A percentile compares a stretch with the other conserved stretches of the same genome.
Conservation (phyloP, 2,329 filamentous ascomycete genomes). For the Pseudonectria foliicola region DNA sequence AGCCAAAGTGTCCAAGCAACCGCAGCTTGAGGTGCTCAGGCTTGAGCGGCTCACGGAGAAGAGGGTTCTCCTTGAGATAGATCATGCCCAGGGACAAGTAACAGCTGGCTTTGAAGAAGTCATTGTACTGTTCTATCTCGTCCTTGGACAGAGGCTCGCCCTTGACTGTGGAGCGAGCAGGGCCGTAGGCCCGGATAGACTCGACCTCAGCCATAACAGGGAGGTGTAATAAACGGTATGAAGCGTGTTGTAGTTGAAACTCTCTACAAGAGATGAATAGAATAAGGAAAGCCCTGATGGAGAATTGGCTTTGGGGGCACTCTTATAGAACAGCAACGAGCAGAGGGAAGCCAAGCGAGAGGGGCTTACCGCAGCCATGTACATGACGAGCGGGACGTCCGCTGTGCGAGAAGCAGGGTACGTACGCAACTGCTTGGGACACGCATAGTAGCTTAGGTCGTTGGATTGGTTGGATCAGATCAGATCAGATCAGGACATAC, state of each 20-base stretch:
- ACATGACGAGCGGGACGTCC: not conserved
- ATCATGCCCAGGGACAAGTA: constrained; percentile 77
- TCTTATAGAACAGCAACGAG: too few species aligned
- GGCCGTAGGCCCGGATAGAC: constrained; percentile 58
- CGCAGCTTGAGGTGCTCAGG: constrained; percentile 66
- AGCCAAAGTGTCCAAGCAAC: constrained; percentile 72
- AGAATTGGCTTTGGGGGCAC: too few species aligned
- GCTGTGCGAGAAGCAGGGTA: constrained; percentile 11
- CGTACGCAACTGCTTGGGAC: not conserved
- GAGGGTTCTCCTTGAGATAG: constrained; percentile 66
- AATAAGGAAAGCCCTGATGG: too few species aligned
- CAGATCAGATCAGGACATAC: constrained; percentile 17
- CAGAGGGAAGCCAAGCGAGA: too few species aligned
- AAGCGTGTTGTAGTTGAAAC: constrained; percentile 5
- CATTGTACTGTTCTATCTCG: constrained; percentile 61
- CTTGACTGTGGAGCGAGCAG: constrained; percentile 57
- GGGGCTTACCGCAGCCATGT: too few species aligned
- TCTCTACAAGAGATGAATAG: not conserved
- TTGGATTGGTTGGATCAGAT: constrained; percentile 12
- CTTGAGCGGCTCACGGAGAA: constrained; percentile 62
- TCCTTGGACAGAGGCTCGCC: constrained; percentile 56
- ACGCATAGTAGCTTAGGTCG: too few species aligned
- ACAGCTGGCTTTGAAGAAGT: constrained; percentile 67
- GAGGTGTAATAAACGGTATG: constrained; percentile 4
- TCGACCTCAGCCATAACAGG: constrained; percentile 35